A percentile compares a stretch with the other conserved stretches of the same genome.
These are phyloP conservation scores for Geotrichum restrictum DNA, from an alignment of 1,139 yeast genomes.

Conservation along the genomic window DNA sequence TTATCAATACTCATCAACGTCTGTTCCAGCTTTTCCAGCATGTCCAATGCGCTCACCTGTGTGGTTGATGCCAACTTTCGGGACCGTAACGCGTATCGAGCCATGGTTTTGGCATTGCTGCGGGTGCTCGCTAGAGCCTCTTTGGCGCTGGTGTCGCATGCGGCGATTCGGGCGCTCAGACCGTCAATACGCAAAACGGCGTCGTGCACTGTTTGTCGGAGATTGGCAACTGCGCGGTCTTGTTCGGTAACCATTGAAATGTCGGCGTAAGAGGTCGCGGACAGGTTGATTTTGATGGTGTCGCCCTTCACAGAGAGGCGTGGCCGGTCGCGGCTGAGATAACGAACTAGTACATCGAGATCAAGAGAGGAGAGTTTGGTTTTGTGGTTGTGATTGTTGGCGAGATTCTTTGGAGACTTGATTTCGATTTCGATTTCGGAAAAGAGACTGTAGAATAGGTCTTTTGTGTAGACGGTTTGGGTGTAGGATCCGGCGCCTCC, in stretches of 20 bases:
- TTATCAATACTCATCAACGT: conserved; percentile 34
- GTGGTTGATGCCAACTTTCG: conserved; percentile 31
- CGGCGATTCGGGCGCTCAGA: conserved; percentile 28
- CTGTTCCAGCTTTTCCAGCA: conserved; percentile 36
- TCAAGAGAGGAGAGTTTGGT: conserved; percentile 24
- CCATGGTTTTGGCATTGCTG: conserved; percentile 30
- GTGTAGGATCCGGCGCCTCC: conserved; percentile 27
- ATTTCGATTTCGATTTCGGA: too few relatives aligned
- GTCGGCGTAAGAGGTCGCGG: conserved; percentile 10
- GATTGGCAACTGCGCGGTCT: conserved; percentile 35
- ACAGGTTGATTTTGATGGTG: conserved; percentile 26
- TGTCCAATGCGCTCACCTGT: conserved; percentile 31
- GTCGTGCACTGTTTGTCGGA: conserved; percentile 31
- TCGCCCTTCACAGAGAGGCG: conserved; percentile 25
- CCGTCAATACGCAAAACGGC: conserved; percentile 30
- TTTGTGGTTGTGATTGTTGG: background rate
- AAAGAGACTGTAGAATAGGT: conserved; percentile 23
- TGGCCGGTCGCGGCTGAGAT: conserved; percentile 32
- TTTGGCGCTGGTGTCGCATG: conserved; percentile 29
- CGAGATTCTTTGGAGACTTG: background rate
- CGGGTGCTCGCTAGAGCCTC: conserved; percentile 26
- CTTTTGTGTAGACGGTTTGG: conserved; percentile 29
- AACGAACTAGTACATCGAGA: conserved; percentile 31
- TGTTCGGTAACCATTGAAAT: conserved; percentile 29
- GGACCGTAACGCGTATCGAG: conserved; percentile 33